These are phyloP conservation scores for Rubus idaeus DNA, from an alignment of 306 rosid genomes.

Conservation along the genomic window DNA sequence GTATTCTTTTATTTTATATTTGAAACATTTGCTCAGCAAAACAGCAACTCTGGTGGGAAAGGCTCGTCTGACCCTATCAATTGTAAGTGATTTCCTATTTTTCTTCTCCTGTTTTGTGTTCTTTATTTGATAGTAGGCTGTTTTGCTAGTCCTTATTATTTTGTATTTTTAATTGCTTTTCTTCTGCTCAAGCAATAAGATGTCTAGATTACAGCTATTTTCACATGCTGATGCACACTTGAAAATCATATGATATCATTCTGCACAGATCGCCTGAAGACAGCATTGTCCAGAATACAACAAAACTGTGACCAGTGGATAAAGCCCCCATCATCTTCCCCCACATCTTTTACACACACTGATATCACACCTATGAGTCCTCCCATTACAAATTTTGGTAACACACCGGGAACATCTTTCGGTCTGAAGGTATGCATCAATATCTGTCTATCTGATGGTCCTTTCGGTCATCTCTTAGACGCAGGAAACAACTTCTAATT, in stretches of 20 bases:
- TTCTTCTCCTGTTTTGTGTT: neutral
- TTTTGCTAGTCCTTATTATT: neutral
- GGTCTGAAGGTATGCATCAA: conserved; percentile 75
- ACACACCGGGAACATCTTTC: conserved; percentile 48
- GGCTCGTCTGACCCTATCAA: conserved; percentile 56
- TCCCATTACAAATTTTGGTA: conserved; percentile 51
- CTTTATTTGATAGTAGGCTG: conserved; percentile 2
- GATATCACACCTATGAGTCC: conserved; percentile 67
- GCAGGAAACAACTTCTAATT: neutral
- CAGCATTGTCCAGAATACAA: conserved; percentile 76
- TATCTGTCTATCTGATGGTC: neutral
- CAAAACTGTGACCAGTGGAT: conserved; percentile 94
- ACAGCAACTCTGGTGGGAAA: conserved; percentile 67
- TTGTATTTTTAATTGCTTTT: neutral
- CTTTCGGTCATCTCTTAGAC: conserved; percentile 2
- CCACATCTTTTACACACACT: conserved; percentile 51
- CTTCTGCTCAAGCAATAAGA: conserved; percentile 20
- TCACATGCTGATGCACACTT: conserved; percentile 23
- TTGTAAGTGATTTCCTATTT: conserved; percentile 49
- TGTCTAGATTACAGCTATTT: conserved; percentile 16
- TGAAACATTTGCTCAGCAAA: conserved; percentile 85
- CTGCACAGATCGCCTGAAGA: conserved; percentile 75
- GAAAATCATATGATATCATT: conserved; percentile 33
- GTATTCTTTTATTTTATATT: conserved; percentile 68
- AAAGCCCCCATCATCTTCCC: conserved; percentile 55